A percentile compares a stretch with the other conserved stretches of the same genome.
phyloP scores from a whole-genome alignment of 768 basidiomycete species.

The Termitomyces sp. region DNA sequence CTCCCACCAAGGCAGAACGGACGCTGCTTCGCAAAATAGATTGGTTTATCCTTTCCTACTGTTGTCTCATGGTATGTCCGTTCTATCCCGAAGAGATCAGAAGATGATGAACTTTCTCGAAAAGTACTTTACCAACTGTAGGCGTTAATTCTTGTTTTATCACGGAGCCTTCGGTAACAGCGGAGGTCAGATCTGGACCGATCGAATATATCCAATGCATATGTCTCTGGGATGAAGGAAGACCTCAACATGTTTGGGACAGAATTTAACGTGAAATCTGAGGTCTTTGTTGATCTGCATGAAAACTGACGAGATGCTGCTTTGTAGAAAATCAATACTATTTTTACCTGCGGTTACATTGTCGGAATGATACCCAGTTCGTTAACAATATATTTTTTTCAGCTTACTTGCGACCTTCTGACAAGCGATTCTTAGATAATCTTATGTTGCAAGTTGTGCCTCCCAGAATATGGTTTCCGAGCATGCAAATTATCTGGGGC shows the following conservation, averaged over 20 bases:
- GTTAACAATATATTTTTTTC: not conserved
- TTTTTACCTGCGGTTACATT: conserved; percentile 75
- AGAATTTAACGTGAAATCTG: conserved; percentile 50
- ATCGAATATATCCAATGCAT: conserved; percentile 69
- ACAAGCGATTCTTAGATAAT: conserved; percentile 42
- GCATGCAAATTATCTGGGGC: conserved; percentile 65
- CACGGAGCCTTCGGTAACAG: conserved; percentile 4
- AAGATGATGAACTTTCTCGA: conserved; percentile 5
- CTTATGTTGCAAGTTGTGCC: conserved; percentile 60
- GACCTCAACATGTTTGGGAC: conserved; percentile 63
- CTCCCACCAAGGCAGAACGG: conserved; percentile 31
- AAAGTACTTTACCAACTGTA: conserved; percentile 69
- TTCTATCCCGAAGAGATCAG: conserved; percentile 9
- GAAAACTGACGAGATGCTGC: not conserved
- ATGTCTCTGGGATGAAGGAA: conserved; percentile 78
- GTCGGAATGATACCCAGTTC: conserved; percentile 71
- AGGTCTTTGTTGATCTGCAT: not conserved
- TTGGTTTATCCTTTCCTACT: conserved; percentile 68
- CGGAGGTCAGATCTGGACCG: conserved; percentile 53
- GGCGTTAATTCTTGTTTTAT: conserved; percentile 6
- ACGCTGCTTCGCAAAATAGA: conserved; percentile 58
- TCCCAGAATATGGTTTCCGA: conserved; percentile 65
- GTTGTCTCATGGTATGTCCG: conserved; percentile 58
- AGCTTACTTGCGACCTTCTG: not conserved
- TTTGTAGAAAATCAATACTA: conserved; percentile 58